Evolutionary conservation across 495 filamentous ascomycete genomes (phyloP), one percentile per base, ranked within the genome.

Genomic region (Annulohypoxylon stygium): DNA sequence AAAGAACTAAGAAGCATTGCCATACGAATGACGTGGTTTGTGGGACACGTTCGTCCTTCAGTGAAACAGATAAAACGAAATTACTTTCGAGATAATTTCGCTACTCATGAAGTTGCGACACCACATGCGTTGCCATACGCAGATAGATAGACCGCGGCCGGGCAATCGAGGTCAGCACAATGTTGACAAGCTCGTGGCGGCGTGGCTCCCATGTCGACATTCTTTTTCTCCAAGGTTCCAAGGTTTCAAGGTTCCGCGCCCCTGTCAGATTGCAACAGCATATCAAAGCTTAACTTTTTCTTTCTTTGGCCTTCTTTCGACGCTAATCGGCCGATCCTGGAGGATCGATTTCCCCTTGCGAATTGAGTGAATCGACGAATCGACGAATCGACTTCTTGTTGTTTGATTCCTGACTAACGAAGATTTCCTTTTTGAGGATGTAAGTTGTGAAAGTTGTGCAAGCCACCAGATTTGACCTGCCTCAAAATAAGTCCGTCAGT

Each of bases 261-360:
- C 71, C 63, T 67, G 71, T 69, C 43, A 18, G 7, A 63, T 58
- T 63, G 66, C 20, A 67, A 67, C 63, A 30, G 62, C 51, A 64
- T 67, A 74, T 70, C 67, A 74, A 74, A 74, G 71, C 71, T 74
- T 74, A 64, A 25, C 16, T 67, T 30, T 30, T 66, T 34, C 59
- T 60, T 23, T 51, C 23, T 62, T 50, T 43, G 67, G 57, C 59
- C 53, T 23, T 51, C 23, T 62, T 50, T 43, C 62, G 57, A 53
- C 11, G 23, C 30, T 61, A 59, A 48, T 62, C 39, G 16, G 71
- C 9, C 71, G 62, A 74, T 74, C 71, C 34, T 45, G 18, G 30
- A 20, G 53, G 41, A 69, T 74, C 53, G 58, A 58, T 41, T 51
- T n/a, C 50, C 39, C 57, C 51, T 57, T 23, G 12, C 36, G 41